Conservation (phyloP, 768 basidiomycete species). For the Guyanaporus albipodus region DNA sequence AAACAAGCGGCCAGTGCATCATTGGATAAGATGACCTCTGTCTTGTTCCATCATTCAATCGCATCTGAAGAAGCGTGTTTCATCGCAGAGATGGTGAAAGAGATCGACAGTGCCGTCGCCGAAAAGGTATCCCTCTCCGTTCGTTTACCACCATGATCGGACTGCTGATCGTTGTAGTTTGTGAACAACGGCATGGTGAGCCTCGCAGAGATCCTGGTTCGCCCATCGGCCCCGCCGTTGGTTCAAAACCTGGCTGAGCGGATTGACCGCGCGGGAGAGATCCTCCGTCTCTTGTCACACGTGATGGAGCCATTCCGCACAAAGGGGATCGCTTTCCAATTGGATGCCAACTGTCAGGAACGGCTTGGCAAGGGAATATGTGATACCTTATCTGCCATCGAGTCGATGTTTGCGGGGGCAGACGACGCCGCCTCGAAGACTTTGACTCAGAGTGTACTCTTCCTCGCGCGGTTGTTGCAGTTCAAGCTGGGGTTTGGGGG, state of each 20-base stretch:
- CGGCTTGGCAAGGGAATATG: constrained; percentile 50
- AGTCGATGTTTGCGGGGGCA: constrained; percentile 31
- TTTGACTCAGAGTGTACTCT: constrained; percentile 43
- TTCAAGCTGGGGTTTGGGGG: constrained; percentile 66
- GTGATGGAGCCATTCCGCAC: constrained; percentile 63
- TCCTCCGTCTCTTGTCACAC: constrained; percentile 64
- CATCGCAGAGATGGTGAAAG: constrained; percentile 76
- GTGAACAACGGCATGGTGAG: constrained; percentile 70
- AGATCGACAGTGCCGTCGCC: constrained; percentile 61
- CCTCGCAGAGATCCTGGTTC: constrained; percentile 53
- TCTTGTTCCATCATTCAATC: constrained; percentile 38
- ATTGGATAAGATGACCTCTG: constrained; percentile 61
- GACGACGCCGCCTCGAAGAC: constrained; percentile 21
- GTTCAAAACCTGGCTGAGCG: constrained; percentile 35
- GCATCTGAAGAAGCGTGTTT: constrained; percentile 78
- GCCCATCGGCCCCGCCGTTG: constrained; percentile 23
- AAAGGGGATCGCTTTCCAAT: constrained; percentile 47
- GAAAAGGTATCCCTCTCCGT: too few relatives aligned
- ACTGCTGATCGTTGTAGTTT: constrained; percentile 61
- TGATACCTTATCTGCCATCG: constrained; percentile 41
- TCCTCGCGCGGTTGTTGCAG: constrained; percentile 65
- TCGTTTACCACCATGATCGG: too few relatives aligned
- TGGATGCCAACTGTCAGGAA: constrained; percentile 46
- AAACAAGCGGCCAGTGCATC: constrained; percentile 52
- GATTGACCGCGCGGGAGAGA: constrained; percentile 57